These are phyloP conservation scores for Naumovozyma baii DNA, from an alignment of 805 yeast species.

Conservation along the genomic window DNA sequence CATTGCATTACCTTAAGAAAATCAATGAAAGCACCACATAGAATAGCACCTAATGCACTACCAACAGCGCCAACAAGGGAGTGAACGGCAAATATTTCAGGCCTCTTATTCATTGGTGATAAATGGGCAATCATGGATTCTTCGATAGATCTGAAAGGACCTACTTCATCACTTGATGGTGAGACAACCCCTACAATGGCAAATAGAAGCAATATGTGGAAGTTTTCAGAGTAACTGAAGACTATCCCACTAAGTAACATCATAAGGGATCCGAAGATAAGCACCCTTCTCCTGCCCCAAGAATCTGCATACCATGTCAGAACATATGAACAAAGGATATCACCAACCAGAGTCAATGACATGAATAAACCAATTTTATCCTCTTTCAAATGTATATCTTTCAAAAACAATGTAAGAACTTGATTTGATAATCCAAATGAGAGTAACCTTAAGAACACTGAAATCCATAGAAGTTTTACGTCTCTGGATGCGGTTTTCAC, in stretches of 20 bases:
- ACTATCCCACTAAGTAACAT: slow-evolving; percentile 61
- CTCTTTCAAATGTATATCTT: slow-evolving; percentile 45
- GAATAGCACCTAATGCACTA: slow-evolving; percentile 60
- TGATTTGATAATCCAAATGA: slow-evolving; percentile 77
- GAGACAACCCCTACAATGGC: slow-evolving; percentile 81
- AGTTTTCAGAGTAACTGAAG: slow-evolving; percentile 50
- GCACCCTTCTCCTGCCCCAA: slow-evolving; percentile 57
- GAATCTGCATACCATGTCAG: slow-evolving; percentile 71
- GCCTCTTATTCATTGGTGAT: slow-evolving; percentile 52
- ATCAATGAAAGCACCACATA: slow-evolving; percentile 53
- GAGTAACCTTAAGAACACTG: slow-evolving; percentile 59
- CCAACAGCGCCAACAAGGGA: slow-evolving; percentile 63
- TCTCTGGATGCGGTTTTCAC: slow-evolving; percentile 39
- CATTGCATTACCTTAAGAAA: slow-evolving; percentile 30
- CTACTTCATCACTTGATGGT: slow-evolving; percentile 84
- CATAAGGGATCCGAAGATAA: slow-evolving; percentile 52
- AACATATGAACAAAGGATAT: slow-evolving; percentile 56
- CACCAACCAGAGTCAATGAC: slow-evolving; percentile 75
- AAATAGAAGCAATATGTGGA: slow-evolving; percentile 47
- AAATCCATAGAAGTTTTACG: slow-evolving; percentile 52
- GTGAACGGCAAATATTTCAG: slow-evolving; percentile 69
- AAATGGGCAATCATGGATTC: slow-evolving; percentile 76
- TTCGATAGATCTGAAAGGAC: slow-evolving; percentile 81
- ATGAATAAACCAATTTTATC: slow-evolving; percentile 63
- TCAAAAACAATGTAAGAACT: slow-evolving; percentile 59